Conservation (phyloP, 257 asterid genomes). For the Jasminum sambac region DNA sequence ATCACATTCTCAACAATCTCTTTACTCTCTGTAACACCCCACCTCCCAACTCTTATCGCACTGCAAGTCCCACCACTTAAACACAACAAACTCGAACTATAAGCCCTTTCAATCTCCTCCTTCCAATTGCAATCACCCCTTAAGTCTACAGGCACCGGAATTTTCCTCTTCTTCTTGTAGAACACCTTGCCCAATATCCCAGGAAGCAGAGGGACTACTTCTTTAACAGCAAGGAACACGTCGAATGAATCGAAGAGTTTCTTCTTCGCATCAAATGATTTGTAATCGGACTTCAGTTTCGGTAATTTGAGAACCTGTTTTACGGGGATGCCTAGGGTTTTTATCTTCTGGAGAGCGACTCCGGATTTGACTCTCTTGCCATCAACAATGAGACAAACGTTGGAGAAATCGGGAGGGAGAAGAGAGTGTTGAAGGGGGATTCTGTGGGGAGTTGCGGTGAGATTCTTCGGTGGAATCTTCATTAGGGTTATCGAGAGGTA, state of each 20-base stretch:
- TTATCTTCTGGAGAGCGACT: constrained; percentile 40
- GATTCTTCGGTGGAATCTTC: constrained; percentile 49
- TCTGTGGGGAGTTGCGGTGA: constrained; percentile 42
- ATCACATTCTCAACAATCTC: constrained; percentile 69
- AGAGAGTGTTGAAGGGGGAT: constrained; percentile 57
- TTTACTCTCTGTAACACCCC: constrained; percentile 38
- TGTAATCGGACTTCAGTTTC: constrained; percentile 64
- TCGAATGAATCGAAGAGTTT: constrained; percentile 56
- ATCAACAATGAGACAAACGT: constrained; percentile 63
- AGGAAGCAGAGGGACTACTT: constrained; percentile 49
- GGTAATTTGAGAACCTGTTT: constrained; percentile 58
- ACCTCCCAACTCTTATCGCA: constrained; percentile 58
- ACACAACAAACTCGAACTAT: constrained; percentile 52
- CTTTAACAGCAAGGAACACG: constrained; percentile 50
- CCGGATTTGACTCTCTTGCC: constrained; percentile 63
- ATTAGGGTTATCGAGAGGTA: constrained; percentile 69
- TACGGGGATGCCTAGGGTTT: constrained; percentile 37
- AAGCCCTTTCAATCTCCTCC: constrained; percentile 67
- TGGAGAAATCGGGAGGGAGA: constrained; percentile 29
- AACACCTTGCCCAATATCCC: constrained; percentile 68
- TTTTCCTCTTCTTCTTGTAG: constrained; percentile 65
- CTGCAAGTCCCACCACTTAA: constrained; percentile 78
- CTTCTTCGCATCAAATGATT: constrained; percentile 54
- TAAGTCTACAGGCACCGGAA: constrained; percentile 66
- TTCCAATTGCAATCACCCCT: constrained; percentile 52